Conservation (phyloP, 176 grass and related monocot species). For the Bonia amplexicaulis region DNA sequence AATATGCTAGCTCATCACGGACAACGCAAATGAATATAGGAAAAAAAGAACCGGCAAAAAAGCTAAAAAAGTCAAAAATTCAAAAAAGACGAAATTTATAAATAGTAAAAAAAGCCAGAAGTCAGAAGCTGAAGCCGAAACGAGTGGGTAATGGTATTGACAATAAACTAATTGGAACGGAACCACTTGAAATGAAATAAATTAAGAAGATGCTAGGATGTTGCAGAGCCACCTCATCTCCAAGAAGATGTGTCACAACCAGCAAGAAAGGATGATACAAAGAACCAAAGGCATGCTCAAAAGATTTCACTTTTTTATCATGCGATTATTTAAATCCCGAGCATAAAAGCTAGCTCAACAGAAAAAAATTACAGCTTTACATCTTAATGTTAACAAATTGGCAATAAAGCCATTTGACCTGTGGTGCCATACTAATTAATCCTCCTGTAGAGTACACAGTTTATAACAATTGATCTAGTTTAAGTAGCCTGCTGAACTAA, state of each 20-base stretch:
- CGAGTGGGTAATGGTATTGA: background rate
- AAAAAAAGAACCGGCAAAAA: too few relatives aligned
- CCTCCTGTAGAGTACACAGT: background rate
- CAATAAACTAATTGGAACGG: background rate
- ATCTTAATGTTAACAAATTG: background rate
- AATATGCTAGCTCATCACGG: too few relatives aligned
- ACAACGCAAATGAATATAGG: too few relatives aligned
- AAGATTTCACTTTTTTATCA: background rate
- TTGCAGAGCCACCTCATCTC: conserved; percentile 5
- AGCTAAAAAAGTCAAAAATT: too few relatives aligned
- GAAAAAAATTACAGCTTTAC: background rate
- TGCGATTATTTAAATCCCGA: background rate
- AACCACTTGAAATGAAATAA: background rate
- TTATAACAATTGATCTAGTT: background rate
- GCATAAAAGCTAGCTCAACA: background rate
- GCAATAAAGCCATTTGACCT: background rate
- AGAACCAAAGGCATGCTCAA: background rate
- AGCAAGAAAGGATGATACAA: background rate
- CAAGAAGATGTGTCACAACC: background rate
- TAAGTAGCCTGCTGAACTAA: background rate
- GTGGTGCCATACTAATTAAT: background rate
- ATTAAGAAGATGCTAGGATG: background rate
- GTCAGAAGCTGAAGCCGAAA: too few relatives aligned
- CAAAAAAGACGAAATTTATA: too few relatives aligned
- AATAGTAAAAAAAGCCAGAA: too few relatives aligned